Conservation (phyloP, 23 red algal genomes). For the Gracilaria domingensis region DNA sequence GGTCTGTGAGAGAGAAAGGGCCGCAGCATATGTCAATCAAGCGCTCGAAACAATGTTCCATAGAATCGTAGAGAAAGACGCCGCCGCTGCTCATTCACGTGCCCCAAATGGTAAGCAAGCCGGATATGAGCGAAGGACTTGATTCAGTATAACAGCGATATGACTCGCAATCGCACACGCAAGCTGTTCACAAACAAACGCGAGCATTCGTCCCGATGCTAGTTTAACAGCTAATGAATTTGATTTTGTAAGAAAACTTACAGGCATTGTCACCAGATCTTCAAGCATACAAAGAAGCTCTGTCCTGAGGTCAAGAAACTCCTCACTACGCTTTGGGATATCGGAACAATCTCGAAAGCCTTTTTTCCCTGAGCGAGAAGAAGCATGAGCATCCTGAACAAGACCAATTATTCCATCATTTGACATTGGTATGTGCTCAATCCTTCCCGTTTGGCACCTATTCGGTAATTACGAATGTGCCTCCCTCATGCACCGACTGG, state of each 20-base stretch:
- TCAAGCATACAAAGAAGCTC: conserved; percentile 67
- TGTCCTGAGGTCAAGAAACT: conserved; percentile 77
- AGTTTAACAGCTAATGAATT: conserved; percentile 55
- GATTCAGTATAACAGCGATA: conserved; percentile 66
- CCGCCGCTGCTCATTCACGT: conserved; percentile 69
- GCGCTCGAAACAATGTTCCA: conserved; percentile 83
- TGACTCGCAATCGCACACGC: conserved; percentile 71
- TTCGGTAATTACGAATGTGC: too few species aligned
- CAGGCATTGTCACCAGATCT: conserved; percentile 54
- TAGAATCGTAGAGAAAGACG: conserved; percentile 80
- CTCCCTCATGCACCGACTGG: too few species aligned
- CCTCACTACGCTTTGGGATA: conserved; percentile 26
- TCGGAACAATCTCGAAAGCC: neutral
- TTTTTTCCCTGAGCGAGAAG: neutral
- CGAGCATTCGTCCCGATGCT: conserved; percentile 65
- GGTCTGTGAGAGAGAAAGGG: conserved; percentile 76
- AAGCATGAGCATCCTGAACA: conserved; percentile 39
- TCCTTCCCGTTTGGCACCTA: too few species aligned
- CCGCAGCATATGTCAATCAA: conserved; percentile 79
- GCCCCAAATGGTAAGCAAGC: conserved; percentile 49
- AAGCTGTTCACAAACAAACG: conserved; percentile 80
- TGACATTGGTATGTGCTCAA: conserved; percentile 65
- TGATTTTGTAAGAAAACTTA: conserved; percentile 52
- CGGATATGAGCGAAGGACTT: conserved; percentile 65
- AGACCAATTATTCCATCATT: conserved; percentile 74